These are phyloP conservation scores for Aegilops speltoides DNA, from an alignment of 176 grass and related monocot species.

Conservation along the genomic window DNA sequence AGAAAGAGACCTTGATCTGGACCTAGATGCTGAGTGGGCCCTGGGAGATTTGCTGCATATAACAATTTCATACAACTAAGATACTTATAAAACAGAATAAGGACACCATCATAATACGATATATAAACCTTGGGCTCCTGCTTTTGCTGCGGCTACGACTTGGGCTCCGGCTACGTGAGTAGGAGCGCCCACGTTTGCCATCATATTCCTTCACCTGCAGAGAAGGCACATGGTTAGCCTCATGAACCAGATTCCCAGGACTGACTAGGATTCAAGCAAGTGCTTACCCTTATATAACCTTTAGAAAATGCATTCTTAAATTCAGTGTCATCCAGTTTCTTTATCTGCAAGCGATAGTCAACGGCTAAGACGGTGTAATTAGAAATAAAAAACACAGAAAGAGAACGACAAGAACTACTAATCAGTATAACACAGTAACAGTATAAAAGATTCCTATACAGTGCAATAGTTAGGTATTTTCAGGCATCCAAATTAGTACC, in stretches of 20 bases:
- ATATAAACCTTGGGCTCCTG: slow-evolving; percentile 52
- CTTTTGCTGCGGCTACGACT: slow-evolving; percentile 58
- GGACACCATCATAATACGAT: background rate
- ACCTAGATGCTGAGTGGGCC: slow-evolving; percentile 46
- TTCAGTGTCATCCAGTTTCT: slow-evolving; percentile 94
- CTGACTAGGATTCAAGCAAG: background rate
- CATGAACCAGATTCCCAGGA: slow-evolving; percentile 1
- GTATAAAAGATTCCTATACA: background rate
- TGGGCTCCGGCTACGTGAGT: slow-evolving; percentile 60
- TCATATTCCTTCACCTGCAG: slow-evolving; percentile 86
- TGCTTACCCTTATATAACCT: slow-evolving; percentile 80
- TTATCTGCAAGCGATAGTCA: slow-evolving; percentile 56
- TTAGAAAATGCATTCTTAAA: slow-evolving; percentile 93
- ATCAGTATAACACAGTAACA: background rate
- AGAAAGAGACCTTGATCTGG: slow-evolving; percentile 62
- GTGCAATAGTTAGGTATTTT: background rate
- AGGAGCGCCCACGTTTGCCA: slow-evolving; percentile 42
- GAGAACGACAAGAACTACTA: background rate
- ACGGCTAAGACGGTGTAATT: slow-evolving; percentile 12
- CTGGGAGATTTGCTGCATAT: slow-evolving; percentile 61
- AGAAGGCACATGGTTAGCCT: background rate
- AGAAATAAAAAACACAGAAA: slow-evolving; percentile 4
- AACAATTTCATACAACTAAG: background rate
- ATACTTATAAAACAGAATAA: background rate
- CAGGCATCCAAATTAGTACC: background rate